These are phyloP conservation scores for Diaporthe sp. DNA, from an alignment of 2,329 filamentous ascomycete genomes.

Conservation along the genomic window DNA sequence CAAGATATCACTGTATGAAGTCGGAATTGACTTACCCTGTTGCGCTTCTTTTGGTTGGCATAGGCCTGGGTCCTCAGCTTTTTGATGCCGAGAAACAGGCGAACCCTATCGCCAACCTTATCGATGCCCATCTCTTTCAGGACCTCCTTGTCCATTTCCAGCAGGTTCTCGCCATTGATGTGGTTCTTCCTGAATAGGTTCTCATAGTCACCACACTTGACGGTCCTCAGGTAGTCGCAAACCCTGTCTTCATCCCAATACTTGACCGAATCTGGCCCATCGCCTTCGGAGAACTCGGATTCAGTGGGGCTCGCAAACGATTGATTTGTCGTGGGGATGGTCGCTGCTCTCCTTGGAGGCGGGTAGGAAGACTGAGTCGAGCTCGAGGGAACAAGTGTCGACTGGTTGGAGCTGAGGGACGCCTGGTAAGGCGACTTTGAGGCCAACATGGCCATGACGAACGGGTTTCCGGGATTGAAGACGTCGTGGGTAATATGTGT, in stretches of 20 bases:
- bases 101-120: constrained; percentile 95
- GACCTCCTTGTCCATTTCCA: constrained; percentile 97
- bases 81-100: constrained; percentile 88
- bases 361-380: constrained; percentile 63
- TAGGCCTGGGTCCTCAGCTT: constrained; percentile 83
- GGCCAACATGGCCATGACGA: constrained; percentile 81
- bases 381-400: constrained; percentile 58
- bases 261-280: constrained; percentile 81
- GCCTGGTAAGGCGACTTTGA: constrained; percentile 79
- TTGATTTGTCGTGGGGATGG: constrained; percentile 64
- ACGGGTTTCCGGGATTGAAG: background rate
- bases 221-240: constrained; percentile 88
- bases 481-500: background rate
- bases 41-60: constrained; percentile 84
- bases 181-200: constrained; percentile 91
- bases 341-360: constrained; percentile 65
- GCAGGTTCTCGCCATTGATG: constrained; percentile 95
- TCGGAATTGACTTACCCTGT: constrained; percentile 74
- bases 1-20: background rate
- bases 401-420: constrained; percentile 62
- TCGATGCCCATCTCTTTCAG: constrained; percentile 98
- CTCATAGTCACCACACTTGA: constrained; percentile 96
- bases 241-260: constrained; percentile 94
- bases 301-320: constrained; percentile 87
- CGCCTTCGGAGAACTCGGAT: constrained; percentile 90